Evolutionary conservation across 352 stramenopile species (phyloP).

Genomic region (Phytopythium kandeliae): DNA sequence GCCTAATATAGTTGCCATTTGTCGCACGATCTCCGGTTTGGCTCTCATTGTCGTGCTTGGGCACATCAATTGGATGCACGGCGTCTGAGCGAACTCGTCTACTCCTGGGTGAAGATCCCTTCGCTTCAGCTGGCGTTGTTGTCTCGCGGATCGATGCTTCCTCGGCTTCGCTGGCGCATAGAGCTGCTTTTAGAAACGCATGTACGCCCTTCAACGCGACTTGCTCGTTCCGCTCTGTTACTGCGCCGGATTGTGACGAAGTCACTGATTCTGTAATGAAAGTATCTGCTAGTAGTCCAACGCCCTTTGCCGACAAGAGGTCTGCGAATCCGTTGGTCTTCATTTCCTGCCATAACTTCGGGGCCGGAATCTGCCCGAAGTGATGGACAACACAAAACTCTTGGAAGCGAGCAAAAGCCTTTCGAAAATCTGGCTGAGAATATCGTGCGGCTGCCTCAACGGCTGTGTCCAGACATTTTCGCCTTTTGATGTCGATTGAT

Average conservation of each 20-base stretch:
- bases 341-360: slow-evolving; percentile 43
- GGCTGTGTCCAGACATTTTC: slow-evolving; percentile 21
- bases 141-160: not conserved
- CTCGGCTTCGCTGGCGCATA: not conserved
- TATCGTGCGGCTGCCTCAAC: slow-evolving; percentile 23
- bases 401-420: slow-evolving; percentile 26
- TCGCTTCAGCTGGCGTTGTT: not conserved
- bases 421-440: slow-evolving; percentile 23
- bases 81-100: not conserved
- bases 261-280: slow-evolving; percentile 11
- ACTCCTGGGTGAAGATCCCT: not conserved
- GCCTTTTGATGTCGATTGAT: slow-evolving; percentile 18
- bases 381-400: slow-evolving; percentile 51
- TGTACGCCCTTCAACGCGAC: slow-evolving; percentile 31
- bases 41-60: not conserved
- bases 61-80: not conserved
- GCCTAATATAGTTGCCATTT: slow-evolving; percentile 7
- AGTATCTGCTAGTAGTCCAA: slow-evolving; percentile 32
- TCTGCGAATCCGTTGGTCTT: slow-evolving; percentile 31
- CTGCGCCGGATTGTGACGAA: not conserved
- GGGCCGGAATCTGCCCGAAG: slow-evolving; percentile 23
- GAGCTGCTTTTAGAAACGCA: slow-evolving; percentile 15
- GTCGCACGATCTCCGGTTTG: not conserved
- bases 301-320: slow-evolving; percentile 32
- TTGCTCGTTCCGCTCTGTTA: not conserved